Evolutionary conservation across 768 basidiomycete genomes (phyloP).

Genomic region (Auriscalpium microsporum): DNA sequence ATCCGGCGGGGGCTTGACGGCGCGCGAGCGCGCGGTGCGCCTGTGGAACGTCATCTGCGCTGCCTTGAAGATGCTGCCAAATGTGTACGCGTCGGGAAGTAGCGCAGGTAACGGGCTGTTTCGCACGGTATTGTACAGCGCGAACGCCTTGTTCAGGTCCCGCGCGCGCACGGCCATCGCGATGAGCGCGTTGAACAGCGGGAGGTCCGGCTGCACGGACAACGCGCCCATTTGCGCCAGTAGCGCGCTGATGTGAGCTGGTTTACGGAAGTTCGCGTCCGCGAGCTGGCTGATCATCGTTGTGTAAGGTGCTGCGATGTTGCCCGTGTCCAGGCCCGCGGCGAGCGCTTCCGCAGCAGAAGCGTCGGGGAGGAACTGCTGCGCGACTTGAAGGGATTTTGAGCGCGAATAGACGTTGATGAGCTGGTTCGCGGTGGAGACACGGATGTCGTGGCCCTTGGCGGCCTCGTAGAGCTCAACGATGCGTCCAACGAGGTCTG

Average conservation of each 20-base stretch:
- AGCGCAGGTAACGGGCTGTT: slow-evolving; percentile 23
- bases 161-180: slow-evolving; percentile 27
- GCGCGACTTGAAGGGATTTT: slow-evolving; percentile 23
- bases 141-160: slow-evolving; percentile 30
- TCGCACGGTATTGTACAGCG: slow-evolving; percentile 35
- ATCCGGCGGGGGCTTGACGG: background rate
- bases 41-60: background rate
- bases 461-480: slow-evolving; percentile 8
- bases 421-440: slow-evolving; percentile 12
- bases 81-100: slow-evolving; percentile 22
- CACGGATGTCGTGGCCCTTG: slow-evolving; percentile 4
- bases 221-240: slow-evolving; percentile 32
- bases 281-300: slow-evolving; percentile 31
- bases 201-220: slow-evolving; percentile 29
- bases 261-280: slow-evolving; percentile 18
- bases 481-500: slow-evolving; percentile 10
- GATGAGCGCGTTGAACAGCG: slow-evolving; percentile 43
- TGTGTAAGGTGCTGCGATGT: slow-evolving; percentile 26
- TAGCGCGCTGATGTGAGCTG: slow-evolving; percentile 25
- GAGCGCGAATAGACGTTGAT: slow-evolving; percentile 24
- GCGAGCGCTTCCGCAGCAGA: slow-evolving; percentile 17
- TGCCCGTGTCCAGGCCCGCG: slow-evolving; percentile 10
- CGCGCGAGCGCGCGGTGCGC: background rate
- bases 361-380: slow-evolving; percentile 19
- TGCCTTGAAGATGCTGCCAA: slow-evolving; percentile 13